Conservation (phyloP, 179 eudicot species). For the Silene coronaria region DNA sequence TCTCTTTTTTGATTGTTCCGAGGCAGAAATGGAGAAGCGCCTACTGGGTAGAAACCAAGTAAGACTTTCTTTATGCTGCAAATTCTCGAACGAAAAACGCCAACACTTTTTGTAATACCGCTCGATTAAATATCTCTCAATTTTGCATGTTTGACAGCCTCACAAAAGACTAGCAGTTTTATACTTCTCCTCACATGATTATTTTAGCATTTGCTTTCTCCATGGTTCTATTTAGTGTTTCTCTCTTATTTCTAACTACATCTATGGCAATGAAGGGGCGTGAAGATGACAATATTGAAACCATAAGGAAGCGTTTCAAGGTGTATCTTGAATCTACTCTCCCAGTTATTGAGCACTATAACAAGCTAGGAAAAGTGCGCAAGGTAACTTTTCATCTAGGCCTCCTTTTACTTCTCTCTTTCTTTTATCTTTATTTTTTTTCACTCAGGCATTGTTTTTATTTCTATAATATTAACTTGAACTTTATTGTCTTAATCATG, state of each 20-base stretch:
- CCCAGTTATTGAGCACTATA: constrained; percentile 82
- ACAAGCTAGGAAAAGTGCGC: constrained; percentile 60
- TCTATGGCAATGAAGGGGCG: constrained; percentile 46
- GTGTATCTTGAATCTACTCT: constrained; percentile 84
- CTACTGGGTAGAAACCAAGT: constrained; percentile 33
- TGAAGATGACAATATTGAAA: constrained; percentile 89
- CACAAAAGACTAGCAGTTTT: too few relatives aligned
- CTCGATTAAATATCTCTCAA: background rate
- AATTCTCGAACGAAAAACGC: too few relatives aligned
- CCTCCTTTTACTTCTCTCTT: background rate
- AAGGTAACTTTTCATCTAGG: constrained; percentile 42
- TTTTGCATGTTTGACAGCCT: too few relatives aligned
- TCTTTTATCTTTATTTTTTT: background rate
- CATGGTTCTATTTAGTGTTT: background rate
- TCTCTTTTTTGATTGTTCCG: constrained; percentile 37
- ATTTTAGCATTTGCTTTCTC: background rate
- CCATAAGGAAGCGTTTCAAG: constrained; percentile 79
- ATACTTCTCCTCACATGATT: background rate
- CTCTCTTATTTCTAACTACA: background rate
- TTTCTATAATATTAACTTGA: background rate
- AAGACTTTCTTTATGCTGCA: background rate
- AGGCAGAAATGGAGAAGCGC: constrained; percentile 36
- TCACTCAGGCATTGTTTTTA: too few relatives aligned
- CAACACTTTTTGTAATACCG: background rate
- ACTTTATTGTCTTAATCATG: background rate